phyloP scores from a whole-genome alignment of 2,329 filamentous ascomycete species.

The Venturia oleaginea region DNA sequence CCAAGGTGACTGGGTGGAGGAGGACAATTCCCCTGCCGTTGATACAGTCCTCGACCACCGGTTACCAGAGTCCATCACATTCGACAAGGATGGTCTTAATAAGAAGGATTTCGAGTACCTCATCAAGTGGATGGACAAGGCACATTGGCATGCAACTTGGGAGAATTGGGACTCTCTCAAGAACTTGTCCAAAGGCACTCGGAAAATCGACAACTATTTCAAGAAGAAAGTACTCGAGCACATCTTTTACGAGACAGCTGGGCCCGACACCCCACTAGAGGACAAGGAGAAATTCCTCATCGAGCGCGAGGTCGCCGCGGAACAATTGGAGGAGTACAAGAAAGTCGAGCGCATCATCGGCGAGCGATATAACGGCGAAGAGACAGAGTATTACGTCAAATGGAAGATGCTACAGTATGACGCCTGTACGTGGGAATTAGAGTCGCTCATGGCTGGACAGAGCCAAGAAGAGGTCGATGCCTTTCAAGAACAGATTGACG shows the following conservation, averaged over 20 bases:
- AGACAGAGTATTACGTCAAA: conserved; percentile 85
- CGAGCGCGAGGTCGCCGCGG: conserved; percentile 84
- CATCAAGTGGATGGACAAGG: conserved; percentile 96
- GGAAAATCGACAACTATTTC: conserved; percentile 92
- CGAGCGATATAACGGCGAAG: conserved; percentile 68
- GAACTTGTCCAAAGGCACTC: conserved; percentile 65
- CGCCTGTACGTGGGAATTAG: conserved; percentile 86
- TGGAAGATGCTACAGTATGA: conserved; percentile 77
- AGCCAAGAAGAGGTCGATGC: conserved; percentile 88
- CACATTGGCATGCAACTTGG: conserved; percentile 94
- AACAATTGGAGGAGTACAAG: conserved; percentile 81
- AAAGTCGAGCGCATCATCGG: conserved; percentile 91
- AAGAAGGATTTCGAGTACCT: conserved; percentile 81
- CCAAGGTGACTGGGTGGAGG: conserved; percentile 54
- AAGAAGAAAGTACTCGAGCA: conserved; percentile 75
- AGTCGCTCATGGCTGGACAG: conserved; percentile 62
- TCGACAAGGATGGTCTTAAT: conserved; percentile 18
- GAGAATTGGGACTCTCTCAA: conserved; percentile 68
- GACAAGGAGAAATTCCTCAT: conserved; percentile 89
- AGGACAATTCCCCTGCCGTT: conserved; percentile 72
- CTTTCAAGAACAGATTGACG: conserved; percentile 85
- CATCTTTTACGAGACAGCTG: conserved; percentile 49
- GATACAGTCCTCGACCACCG: conserved; percentile 87
- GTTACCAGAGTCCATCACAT: conserved; percentile 54
- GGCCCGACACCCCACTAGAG: conserved; percentile 67